Evolutionary conservation across 352 stramenopile species (phyloP).

Genomic region (Globisporangium takayamanum): DNA sequence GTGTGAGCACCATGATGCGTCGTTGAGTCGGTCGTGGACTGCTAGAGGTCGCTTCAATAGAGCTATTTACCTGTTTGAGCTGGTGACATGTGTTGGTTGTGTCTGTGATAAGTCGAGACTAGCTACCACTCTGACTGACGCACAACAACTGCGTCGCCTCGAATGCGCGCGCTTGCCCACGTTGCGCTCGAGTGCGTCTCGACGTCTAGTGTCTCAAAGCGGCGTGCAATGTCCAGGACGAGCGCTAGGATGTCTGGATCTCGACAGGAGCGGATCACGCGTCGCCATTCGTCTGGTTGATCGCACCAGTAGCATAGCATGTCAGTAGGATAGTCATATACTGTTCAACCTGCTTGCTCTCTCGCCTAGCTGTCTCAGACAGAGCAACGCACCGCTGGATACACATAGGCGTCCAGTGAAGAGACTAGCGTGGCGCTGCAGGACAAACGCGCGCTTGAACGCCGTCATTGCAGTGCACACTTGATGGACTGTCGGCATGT

Average conservation of each 20-base stretch:
- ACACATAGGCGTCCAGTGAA: slow-evolving; percentile 41
- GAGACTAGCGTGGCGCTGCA: slow-evolving; percentile 30
- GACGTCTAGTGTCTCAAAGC: slow-evolving; percentile 9
- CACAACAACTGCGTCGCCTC: slow-evolving; percentile 12
- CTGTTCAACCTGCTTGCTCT: background rate
- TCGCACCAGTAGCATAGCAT: background rate
- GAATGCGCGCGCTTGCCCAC: slow-evolving; percentile 29
- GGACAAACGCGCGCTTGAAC: slow-evolving; percentile 37
- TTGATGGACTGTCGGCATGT: slow-evolving; percentile 21
- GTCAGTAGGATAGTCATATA: background rate
- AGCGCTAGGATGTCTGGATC: slow-evolving; percentile 18
- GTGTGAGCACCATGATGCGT: slow-evolving; percentile 1
- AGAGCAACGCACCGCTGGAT: slow-evolving; percentile 15
- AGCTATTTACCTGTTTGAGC: slow-evolving; percentile 16
- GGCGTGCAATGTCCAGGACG: slow-evolving; percentile 13
- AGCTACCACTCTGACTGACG: slow-evolving; percentile 37
- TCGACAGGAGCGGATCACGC: slow-evolving; percentile 16
- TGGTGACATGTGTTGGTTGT: background rate
- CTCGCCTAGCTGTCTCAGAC: background rate
- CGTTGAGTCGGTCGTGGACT: background rate
- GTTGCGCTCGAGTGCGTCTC: slow-evolving; percentile 8
- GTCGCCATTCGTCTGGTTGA: slow-evolving; percentile 26
- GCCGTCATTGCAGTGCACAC: slow-evolving; percentile 36
- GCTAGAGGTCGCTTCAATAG: background rate
- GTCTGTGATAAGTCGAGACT: background rate